A percentile compares a stretch with the other conserved stretches of the same genome.
Evolutionary conservation across 1,284 basidiomycete species (phyloP).

Genomic region (Pascua sp.): DNA sequence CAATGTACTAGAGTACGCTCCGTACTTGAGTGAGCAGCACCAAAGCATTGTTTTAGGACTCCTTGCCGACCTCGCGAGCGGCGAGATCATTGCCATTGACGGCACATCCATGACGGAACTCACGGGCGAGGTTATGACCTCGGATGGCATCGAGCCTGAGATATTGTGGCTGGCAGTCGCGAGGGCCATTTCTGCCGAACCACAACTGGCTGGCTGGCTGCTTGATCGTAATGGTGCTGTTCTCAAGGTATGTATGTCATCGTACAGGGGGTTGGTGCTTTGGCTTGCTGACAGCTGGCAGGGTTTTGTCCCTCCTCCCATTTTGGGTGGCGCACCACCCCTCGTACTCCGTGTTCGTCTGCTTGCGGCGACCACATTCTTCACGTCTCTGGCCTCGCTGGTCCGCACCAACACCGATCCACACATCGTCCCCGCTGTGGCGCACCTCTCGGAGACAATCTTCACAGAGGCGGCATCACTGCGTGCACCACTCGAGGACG

Average conservation of each 20-base stretch:
- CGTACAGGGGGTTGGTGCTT: no score
- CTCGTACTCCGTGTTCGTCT: constrained; percentile 27
- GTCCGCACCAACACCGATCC: constrained; percentile 10
- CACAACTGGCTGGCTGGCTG: constrained; percentile 28
- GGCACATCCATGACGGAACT: constrained; percentile 18
- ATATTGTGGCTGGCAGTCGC: constrained; percentile 37
- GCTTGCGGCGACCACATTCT: constrained; percentile 18
- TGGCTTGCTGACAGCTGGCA: constrained; percentile 8
- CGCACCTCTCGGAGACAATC: constrained; percentile 4
- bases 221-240: constrained; percentile 15
- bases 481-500: constrained; percentile 2
- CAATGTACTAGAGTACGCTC: constrained; percentile 25
- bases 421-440: constrained; percentile 6
- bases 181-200: constrained; percentile 16
- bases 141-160: constrained; percentile 32
- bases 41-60: constrained; percentile 20
- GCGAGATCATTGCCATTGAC: constrained; percentile 30
- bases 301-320: constrained; percentile 31
- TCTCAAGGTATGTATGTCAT: constrained; percentile 22
- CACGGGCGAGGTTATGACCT: constrained; percentile 12
- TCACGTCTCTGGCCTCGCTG: constrained; percentile 23
- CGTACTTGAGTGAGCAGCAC: constrained; percentile 23
- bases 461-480: constrained; percentile 1
- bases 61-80: constrained; percentile 26
- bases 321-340: constrained; percentile 33